phyloP scores from a whole-genome alignment of 2,329 filamentous ascomycete genomes.

The Immersiporthe knoxdaviesiana region DNA sequence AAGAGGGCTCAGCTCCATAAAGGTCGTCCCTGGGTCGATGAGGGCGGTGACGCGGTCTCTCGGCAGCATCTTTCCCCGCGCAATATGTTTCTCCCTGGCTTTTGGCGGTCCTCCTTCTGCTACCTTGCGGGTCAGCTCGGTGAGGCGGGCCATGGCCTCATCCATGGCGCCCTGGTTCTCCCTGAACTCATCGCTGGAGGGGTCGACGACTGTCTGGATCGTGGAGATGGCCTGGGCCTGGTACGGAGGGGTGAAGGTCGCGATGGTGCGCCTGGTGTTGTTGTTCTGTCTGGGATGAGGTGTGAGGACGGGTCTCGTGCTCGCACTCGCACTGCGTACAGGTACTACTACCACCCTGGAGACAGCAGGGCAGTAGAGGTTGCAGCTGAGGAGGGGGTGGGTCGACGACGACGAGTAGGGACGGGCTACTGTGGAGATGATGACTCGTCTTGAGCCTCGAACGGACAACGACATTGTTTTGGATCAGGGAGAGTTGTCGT shows the following conservation, averaged over 20 bases:
- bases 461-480: slow-evolving; percentile 23
- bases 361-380: not conserved
- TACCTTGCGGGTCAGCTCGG: slow-evolving; percentile 70
- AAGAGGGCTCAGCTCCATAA: slow-evolving; percentile 91
- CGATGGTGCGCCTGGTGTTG: slow-evolving; percentile 50
- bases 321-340: not conserved
- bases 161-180: slow-evolving; percentile 81
- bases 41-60: slow-evolving; percentile 85
- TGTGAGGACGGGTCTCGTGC: slow-evolving; percentile 17
- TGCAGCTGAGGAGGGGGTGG: not conserved
- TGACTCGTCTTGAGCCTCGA: slow-evolving; percentile 17
- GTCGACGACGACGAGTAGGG: slow-evolving; percentile 11
- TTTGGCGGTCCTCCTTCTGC: slow-evolving; percentile 79
- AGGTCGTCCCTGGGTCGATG: slow-evolving; percentile 85
- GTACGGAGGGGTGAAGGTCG: slow-evolving; percentile 78
- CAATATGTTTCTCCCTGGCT: slow-evolving; percentile 83
- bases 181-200: slow-evolving; percentile 74
- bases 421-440: slow-evolving; percentile 17
- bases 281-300: slow-evolving; percentile 30
- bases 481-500: not conserved
- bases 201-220: slow-evolving; percentile 76
- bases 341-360: not conserved
- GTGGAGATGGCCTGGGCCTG: slow-evolving; percentile 84
- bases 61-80: slow-evolving; percentile 91
- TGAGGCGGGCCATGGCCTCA: slow-evolving; percentile 70